These are phyloP conservation scores for Rhynchospora breviuscula DNA, from an alignment of 176 grass and related monocot species.

Conservation along the genomic window DNA sequence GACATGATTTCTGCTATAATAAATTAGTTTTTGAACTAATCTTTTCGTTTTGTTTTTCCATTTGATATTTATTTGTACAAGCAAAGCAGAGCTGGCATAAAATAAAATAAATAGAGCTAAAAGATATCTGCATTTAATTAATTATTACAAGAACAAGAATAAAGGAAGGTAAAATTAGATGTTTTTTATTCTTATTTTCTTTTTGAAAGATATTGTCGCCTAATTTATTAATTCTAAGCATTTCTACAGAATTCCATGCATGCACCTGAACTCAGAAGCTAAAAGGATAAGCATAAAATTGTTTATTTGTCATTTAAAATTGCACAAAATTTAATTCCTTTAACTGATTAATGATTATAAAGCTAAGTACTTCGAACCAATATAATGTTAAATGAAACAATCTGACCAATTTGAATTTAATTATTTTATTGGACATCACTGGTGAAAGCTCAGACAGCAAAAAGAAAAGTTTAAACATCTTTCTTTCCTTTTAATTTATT, in stretches of 20 bases:
- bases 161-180: background rate
- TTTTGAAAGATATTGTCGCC: background rate
- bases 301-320: background rate
- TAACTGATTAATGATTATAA: background rate
- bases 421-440: background rate
- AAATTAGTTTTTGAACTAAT: background rate
- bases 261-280: background rate
- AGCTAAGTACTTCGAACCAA: background rate
- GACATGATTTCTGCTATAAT: background rate
- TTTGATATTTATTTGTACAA: background rate
- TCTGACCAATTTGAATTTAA: background rate
- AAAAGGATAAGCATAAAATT: background rate
- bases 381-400: background rate
- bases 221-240: background rate
- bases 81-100: background rate
- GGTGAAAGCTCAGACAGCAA: constrained; percentile 12
- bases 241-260: background rate
- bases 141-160: background rate
- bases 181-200: background rate
- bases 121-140: background rate
- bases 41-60: background rate
- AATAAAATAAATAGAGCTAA: background rate
- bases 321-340: background rate
- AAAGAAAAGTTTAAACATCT: constrained; percentile 5
- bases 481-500: background rate